phyloP scores from a whole-genome alignment of 1,139 yeast species.

The Arxiozyma slooffiae region DNA sequence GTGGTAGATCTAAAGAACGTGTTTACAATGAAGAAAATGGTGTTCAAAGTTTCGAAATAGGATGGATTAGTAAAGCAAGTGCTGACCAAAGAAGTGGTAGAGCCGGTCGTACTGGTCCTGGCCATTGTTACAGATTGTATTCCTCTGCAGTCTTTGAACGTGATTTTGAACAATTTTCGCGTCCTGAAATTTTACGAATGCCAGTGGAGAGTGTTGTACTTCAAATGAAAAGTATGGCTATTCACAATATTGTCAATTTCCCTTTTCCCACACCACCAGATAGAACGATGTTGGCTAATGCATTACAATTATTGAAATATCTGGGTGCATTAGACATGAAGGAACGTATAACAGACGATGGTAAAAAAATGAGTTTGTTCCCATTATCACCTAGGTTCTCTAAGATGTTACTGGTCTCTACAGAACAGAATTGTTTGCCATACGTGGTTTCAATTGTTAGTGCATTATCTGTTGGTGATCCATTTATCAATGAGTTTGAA shows the following conservation, averaged over 20 bases:
- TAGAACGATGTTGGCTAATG: constrained; percentile 46
- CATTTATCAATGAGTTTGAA: constrained; percentile 68
- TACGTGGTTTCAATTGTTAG: constrained; percentile 86
- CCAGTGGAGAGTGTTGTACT: constrained; percentile 92
- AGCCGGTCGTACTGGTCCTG: constrained; percentile 99
- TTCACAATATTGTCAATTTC: constrained; percentile 78
- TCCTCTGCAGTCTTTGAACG: constrained; percentile 94
- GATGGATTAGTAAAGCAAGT: constrained; percentile 92
- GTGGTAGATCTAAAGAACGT: constrained; percentile 89
- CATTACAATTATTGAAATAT: constrained; percentile 57
- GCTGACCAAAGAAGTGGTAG: constrained; percentile 95
- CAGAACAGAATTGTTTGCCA: constrained; percentile 77
- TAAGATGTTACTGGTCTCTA: constrained; percentile 78
- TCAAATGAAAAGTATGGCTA: constrained; percentile 95
- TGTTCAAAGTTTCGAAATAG: constrained; percentile 84
- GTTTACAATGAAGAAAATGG: constrained; percentile 75
- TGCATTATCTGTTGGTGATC: constrained; percentile 89
- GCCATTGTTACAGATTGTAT: constrained; percentile 85
- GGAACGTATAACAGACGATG: constrained; percentile 58
- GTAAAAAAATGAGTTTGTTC: constrained; percentile 77
- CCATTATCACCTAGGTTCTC: constrained; percentile 93
- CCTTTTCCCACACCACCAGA: constrained; percentile 97
- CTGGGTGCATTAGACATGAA: constrained; percentile 68
- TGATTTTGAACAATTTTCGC: constrained; percentile 70
- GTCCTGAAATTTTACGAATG: constrained; percentile 88